Evolutionary conservation across 2,329 filamentous ascomycete genomes (phyloP).

Genomic region (Rachicladosporium sp.): DNA sequence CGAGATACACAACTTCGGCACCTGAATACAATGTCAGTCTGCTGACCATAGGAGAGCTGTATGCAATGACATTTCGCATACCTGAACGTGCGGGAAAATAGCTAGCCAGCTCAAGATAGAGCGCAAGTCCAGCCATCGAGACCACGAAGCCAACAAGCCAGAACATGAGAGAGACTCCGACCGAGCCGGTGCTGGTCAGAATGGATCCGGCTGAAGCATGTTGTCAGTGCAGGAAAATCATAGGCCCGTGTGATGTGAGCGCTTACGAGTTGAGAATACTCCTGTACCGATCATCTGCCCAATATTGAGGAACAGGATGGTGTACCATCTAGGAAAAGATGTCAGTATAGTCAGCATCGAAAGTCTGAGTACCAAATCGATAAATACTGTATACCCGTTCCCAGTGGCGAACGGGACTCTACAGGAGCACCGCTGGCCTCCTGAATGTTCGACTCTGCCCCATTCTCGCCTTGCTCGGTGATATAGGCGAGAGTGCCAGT

Average conservation of each 20-base stretch:
- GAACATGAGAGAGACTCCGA: constrained; percentile 51
- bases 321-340: constrained; percentile 42
- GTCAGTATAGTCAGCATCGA: constrained; percentile 6
- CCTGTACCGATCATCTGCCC: constrained; percentile 48
- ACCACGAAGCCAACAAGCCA: constrained; percentile 53
- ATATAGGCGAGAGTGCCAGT: constrained; percentile 34
- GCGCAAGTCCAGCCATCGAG: constrained; percentile 40
- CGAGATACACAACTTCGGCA: constrained; percentile 54
- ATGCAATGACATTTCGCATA: too few relatives aligned
- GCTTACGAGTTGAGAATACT: constrained; percentile 45
- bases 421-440: constrained; percentile 51
- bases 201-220: constrained; percentile 41
- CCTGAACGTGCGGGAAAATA: constrained; percentile 53
- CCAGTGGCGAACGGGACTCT: constrained; percentile 45
- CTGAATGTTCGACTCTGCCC: constrained; percentile 41
- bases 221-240: background rate
- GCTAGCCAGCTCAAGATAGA: constrained; percentile 52
- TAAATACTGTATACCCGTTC: constrained; percentile 16
- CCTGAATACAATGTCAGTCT: constrained; percentile 22
- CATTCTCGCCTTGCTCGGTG: constrained; percentile 37
- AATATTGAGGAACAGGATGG: constrained; percentile 43
- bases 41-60: too few relatives aligned
- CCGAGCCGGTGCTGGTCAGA: constrained; percentile 45
- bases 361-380: too few relatives aligned
- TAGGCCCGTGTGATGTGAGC: background rate